Percentiles rank a stretch among this genome's conserved stretches.
Conservation (phyloP, 2,329 filamentous ascomycete genomes). For the Nigrospora sphaerica region DNA sequence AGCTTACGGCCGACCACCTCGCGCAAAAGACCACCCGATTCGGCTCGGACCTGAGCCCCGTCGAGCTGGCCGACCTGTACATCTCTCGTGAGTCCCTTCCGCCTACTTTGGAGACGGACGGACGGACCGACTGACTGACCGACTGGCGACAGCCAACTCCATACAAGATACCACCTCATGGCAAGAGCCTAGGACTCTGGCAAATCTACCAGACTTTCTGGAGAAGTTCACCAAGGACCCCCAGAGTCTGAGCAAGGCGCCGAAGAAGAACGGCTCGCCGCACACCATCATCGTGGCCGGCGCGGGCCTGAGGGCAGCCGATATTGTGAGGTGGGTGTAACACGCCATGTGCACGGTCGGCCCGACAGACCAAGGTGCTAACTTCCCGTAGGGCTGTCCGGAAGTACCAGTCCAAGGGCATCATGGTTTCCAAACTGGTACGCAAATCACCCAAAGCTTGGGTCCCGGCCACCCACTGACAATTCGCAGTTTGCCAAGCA, state of each 20-base stretch:
- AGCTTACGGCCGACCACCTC: constrained; percentile 78
- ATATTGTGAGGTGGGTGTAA: constrained; percentile 60
- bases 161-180: constrained; percentile 78
- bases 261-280: constrained; percentile 63
- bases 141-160: constrained; percentile 47
- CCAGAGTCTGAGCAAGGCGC: constrained; percentile 53
- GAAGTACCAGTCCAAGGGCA: constrained; percentile 72
- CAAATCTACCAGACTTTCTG: constrained; percentile 73
- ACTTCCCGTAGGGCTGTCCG: constrained; percentile 55
- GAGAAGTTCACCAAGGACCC: constrained; percentile 56
- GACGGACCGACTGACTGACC: background rate
- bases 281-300: constrained; percentile 87
- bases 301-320: constrained; percentile 78
- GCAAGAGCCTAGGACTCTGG: constrained; percentile 56
- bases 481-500: constrained; percentile 75
- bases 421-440: constrained; percentile 73
- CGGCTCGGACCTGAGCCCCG: constrained; percentile 69
- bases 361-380: background rate
- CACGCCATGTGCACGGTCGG: background rate
- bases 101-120: too few species aligned
- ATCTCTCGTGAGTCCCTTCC: constrained; percentile 56
- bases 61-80: constrained; percentile 79
- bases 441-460: constrained; percentile 8
- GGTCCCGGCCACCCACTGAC: constrained; percentile 7
- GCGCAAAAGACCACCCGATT: constrained; percentile 73